Percentiles rank a stretch among this genome's conserved stretches.
These are phyloP conservation scores for Cladosporium cucumerinum DNA, from an alignment of 2,329 filamentous ascomycete species.

Conservation along the genomic window DNA sequence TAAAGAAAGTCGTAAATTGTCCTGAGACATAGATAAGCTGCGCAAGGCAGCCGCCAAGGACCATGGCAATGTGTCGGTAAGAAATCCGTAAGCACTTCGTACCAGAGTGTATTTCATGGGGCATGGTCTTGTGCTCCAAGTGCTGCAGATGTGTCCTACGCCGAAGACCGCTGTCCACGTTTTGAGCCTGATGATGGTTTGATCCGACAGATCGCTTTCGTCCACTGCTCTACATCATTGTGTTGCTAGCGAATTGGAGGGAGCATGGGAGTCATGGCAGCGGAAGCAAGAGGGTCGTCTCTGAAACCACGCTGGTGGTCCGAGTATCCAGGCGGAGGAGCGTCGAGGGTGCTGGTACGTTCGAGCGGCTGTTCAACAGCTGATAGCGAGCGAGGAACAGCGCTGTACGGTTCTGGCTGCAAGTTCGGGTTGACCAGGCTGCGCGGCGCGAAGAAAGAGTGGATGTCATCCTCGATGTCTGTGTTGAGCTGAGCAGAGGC, in stretches of 20 bases:
- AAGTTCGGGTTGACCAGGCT: constrained; percentile 5
- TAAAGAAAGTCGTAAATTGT: background rate
- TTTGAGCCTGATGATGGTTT: background rate
- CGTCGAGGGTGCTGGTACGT: constrained; percentile 5
- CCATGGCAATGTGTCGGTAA: background rate
- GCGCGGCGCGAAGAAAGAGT: constrained; percentile 13
- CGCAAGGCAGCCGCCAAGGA: background rate
- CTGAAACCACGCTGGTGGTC: background rate
- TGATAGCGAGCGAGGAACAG: background rate
- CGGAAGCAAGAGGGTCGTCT: background rate
- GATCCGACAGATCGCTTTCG: background rate
- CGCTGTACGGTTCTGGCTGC: background rate
- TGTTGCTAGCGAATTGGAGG: background rate
- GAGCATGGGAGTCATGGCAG: background rate
- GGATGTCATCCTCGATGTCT: constrained; percentile 14
- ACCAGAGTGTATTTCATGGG: background rate
- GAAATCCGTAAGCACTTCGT: background rate
- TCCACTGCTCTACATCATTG: background rate
- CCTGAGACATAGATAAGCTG: too few species aligned
- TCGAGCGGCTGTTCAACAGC: background rate
- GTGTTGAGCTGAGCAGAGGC: constrained; percentile 13
- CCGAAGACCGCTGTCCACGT: background rate
- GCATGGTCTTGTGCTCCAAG: background rate
- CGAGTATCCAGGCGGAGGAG: constrained; percentile 11
- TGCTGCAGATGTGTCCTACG: background rate